Evolutionary conservation across 768 basidiomycete genomes (phyloP).

Genomic region (Auriculariales sp.): DNA sequence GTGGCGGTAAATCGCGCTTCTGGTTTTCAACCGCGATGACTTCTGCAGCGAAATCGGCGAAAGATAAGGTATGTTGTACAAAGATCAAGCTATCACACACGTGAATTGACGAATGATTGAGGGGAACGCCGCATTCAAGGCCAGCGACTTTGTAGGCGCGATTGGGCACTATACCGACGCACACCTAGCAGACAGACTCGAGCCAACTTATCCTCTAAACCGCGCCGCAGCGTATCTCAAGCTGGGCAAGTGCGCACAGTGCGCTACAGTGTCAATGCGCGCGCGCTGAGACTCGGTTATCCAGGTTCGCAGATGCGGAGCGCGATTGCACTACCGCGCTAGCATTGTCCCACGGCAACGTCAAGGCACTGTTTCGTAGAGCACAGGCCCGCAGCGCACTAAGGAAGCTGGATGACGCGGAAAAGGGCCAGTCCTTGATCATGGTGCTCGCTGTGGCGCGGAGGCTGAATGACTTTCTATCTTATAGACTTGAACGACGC

Average conservation of each 20-base stretch:
- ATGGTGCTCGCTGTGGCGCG: conserved; percentile 1
- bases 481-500: conserved; percentile 45
- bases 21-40: too few relatives aligned
- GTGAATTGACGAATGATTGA: conserved; percentile 15
- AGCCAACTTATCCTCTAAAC: conserved; percentile 74
- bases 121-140: conserved; percentile 83
- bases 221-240: conserved; percentile 87
- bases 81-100: background rate
- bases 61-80: background rate
- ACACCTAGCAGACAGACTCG: conserved; percentile 49
- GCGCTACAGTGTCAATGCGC: conserved; percentile 3
- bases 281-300: conserved; percentile 7
- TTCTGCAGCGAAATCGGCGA: background rate
- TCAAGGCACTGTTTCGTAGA: conserved; percentile 70
- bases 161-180: conserved; percentile 82
- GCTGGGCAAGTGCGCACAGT: conserved; percentile 76
- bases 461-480: background rate
- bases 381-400: conserved; percentile 54
- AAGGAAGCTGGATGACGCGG: conserved; percentile 41
- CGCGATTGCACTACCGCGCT: conserved; percentile 64
- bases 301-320: conserved; percentile 65
- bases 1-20: too few relatives aligned
- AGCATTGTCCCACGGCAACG: conserved; percentile 37
- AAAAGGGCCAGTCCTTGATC: conserved; percentile 26
- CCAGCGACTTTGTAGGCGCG: conserved; percentile 59